Evolutionary conservation across 2,329 filamentous ascomycete species (phyloP).

Genomic region (Trichoderma atroviride): DNA sequence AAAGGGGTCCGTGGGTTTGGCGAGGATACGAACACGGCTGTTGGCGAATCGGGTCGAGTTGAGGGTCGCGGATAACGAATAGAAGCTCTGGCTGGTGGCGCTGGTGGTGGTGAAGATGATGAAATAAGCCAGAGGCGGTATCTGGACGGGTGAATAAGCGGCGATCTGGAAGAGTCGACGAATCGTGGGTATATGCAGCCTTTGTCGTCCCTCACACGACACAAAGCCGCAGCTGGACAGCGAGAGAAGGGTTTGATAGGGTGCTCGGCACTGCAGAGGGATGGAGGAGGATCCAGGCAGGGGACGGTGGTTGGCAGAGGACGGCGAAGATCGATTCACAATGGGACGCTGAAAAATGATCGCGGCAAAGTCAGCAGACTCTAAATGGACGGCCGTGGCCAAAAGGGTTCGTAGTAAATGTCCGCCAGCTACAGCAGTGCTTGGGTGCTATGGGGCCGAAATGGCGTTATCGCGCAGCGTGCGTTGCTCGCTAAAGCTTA

Average conservation of each 20-base stretch:
- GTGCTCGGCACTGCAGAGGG: not conserved
- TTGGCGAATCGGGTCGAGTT: not conserved
- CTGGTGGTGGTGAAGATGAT: constrained; percentile 13
- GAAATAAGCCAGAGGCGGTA: constrained; percentile 7
- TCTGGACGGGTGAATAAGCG: not conserved
- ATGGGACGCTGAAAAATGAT: constrained; percentile 1
- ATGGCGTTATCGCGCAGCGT: constrained; percentile 42
- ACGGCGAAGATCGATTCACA: constrained; percentile 10
- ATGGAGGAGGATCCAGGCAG: constrained; percentile 13
- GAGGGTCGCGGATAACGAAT: constrained; percentile 10
- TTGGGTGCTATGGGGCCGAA: constrained; percentile 43
- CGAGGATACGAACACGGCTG: constrained; percentile 18
- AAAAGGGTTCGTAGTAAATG: not conserved
- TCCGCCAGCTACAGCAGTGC: not conserved
- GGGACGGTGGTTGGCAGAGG: constrained; percentile 9
- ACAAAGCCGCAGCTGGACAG: not conserved
- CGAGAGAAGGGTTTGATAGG: not conserved
- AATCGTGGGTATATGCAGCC: not conserved
- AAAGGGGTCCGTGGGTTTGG: constrained; percentile 4
- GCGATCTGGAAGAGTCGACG: not conserved
- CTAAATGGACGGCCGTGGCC: not conserved
- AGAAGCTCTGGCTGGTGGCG: not conserved
- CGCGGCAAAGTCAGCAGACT: constrained; percentile 3
- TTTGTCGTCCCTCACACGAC: constrained; percentile 15
- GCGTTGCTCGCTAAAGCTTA: constrained; percentile 25